Evolutionary conservation across 108 stramenopile genomes (phyloP).

Genomic region (Mediolabrus comicus): DNA sequence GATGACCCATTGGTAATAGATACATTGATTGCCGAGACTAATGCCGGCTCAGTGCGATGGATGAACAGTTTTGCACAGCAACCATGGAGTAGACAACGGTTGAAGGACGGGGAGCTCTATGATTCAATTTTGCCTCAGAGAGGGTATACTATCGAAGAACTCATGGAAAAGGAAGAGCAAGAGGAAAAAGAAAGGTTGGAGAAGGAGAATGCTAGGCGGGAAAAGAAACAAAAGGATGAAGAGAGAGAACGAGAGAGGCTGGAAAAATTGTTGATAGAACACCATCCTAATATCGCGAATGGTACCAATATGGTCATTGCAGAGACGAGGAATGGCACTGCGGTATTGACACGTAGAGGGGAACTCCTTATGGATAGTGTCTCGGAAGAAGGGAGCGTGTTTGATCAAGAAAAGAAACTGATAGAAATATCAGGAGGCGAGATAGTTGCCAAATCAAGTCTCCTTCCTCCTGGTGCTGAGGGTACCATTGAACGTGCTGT

Average conservation of each 20-base stretch:
- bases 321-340: constrained; percentile 26
- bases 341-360: constrained; percentile 23
- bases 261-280: constrained; percentile 15
- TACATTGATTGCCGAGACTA: constrained; percentile 88
- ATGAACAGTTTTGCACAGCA: constrained; percentile 76
- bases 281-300: constrained; percentile 22
- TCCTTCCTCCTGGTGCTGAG: constrained; percentile 8
- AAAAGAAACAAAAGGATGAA: constrained; percentile 53
- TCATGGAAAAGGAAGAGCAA: constrained; percentile 63
- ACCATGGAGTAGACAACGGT: constrained; percentile 56
- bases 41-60: constrained; percentile 83
- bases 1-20: constrained; percentile 89
- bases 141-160: constrained; percentile 73
- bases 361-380: constrained; percentile 21
- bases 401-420: constrained; percentile 16
- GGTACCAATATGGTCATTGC: constrained; percentile 14
- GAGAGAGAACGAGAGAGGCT: constrained; percentile 24
- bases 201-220: constrained; percentile 41
- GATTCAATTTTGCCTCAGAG: constrained; percentile 69
- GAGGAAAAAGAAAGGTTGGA: constrained; percentile 55
- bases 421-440: constrained; percentile 32
- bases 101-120: constrained; percentile 65
- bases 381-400: not conserved
- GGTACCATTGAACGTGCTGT: not conserved
- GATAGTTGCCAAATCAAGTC: constrained; percentile 16